These are phyloP conservation scores for Diutina pseudorugosa DNA, from an alignment of 1,139 yeast genomes.

Conservation along the genomic window DNA sequence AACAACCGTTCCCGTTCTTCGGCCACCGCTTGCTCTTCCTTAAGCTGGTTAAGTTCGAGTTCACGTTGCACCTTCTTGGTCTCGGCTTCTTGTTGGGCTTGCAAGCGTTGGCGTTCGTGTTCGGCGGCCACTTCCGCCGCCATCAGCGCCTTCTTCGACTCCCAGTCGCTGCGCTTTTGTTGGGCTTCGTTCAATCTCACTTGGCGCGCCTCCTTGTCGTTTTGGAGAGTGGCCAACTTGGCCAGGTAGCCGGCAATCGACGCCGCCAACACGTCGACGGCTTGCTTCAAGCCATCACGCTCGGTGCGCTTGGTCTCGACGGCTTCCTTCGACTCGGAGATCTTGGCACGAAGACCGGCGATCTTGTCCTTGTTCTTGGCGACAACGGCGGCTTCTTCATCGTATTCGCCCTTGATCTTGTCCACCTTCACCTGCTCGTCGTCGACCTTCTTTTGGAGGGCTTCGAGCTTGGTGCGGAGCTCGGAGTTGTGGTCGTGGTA, in stretches of 20 bases:
- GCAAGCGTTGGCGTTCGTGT: constrained; percentile 32
- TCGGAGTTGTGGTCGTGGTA: constrained; percentile 9
- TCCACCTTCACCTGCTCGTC: constrained; percentile 19
- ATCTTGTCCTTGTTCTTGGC: constrained; percentile 23
- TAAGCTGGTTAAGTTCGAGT: constrained; percentile 17
- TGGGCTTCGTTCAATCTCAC: constrained; percentile 20
- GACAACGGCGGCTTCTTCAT: constrained; percentile 27
- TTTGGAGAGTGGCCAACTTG: constrained; percentile 25
- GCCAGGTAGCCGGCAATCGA: constrained; percentile 34
- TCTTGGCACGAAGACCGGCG: constrained; percentile 28
- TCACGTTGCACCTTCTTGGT: constrained; percentile 34
- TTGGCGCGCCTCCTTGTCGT: constrained; percentile 26
- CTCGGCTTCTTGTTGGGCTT: constrained; percentile 37
- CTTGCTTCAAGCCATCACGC: constrained; percentile 28
- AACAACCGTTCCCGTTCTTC: constrained; percentile 16
- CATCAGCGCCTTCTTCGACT: constrained; percentile 26
- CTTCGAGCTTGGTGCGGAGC: neutral
- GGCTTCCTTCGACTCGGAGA: constrained; percentile 22
- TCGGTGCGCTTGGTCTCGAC: constrained; percentile 24
- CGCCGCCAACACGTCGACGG: constrained; percentile 31
- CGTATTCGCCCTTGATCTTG: constrained; percentile 27
- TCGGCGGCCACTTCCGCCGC: constrained; percentile 29
- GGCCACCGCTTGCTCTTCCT: constrained; percentile 15
- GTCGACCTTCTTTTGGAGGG: neutral
- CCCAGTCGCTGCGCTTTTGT: constrained; percentile 7